Evolutionary conservation across 1,139 yeast species (phyloP).

Genomic region (Komagataea norvegica): DNA sequence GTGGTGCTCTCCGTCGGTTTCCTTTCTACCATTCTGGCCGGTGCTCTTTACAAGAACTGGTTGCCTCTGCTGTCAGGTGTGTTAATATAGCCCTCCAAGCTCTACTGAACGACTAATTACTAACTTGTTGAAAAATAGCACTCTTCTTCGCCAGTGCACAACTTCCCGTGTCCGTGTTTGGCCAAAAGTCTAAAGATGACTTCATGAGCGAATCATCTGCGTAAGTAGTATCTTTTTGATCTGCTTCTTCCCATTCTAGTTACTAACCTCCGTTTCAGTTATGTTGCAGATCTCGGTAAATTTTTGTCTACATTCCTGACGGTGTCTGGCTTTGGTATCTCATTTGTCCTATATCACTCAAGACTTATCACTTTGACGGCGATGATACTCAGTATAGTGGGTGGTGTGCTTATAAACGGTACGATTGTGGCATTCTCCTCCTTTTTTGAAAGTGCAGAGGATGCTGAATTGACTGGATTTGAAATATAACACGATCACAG

Average conservation of each 20-base stretch:
- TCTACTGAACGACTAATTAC: slow-evolving; percentile 6
- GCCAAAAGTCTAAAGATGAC: slow-evolving; percentile 39
- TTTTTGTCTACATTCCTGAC: slow-evolving; percentile 65
- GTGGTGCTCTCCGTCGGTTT: slow-evolving; percentile 75
- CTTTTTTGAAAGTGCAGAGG: slow-evolving; percentile 60
- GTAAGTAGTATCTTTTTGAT: slow-evolving; percentile 26
- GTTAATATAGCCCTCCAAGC: slow-evolving; percentile 7
- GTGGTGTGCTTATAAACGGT: slow-evolving; percentile 67
- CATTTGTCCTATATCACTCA: slow-evolving; percentile 62
- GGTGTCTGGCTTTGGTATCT: slow-evolving; percentile 56
- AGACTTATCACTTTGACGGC: slow-evolving; percentile 56
- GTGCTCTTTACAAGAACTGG: slow-evolving; percentile 65
- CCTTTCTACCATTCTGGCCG: slow-evolving; percentile 70
- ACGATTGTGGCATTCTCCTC: slow-evolving; percentile 70
- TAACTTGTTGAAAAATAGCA: slow-evolving; percentile 28
- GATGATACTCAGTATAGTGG: slow-evolving; percentile 56
- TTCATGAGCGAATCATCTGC: slow-evolving; percentile 42
- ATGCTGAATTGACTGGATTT: slow-evolving; percentile 26
- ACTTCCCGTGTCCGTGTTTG: slow-evolving; percentile 56
- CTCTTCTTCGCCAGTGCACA: slow-evolving; percentile 56
- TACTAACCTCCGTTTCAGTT: slow-evolving; percentile 23
- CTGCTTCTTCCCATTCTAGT: too few relatives aligned
- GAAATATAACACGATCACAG: slow-evolving; percentile 14
- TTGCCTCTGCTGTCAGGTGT: slow-evolving; percentile 51
- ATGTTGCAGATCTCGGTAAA: slow-evolving; percentile 58